These are phyloP conservation scores for Sequoiadendron giganteum DNA, from an alignment of 75 land plant species.

Conservation along the genomic window DNA sequence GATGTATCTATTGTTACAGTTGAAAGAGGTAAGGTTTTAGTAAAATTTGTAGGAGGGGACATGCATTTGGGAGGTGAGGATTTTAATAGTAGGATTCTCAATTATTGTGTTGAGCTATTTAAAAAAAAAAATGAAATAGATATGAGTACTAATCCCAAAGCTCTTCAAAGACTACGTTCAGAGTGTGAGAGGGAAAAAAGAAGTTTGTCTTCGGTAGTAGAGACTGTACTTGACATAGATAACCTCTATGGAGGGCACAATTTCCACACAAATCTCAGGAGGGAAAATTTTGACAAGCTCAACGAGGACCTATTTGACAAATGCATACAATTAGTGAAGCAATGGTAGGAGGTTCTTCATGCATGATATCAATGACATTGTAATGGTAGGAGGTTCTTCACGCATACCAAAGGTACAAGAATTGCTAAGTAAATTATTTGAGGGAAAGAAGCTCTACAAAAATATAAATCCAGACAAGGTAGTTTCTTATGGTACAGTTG, in stretches of 20 bases:
- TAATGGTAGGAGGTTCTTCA: conserved; percentile 13
- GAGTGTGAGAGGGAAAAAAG: not conserved
- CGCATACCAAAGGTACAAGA: conserved; percentile 15
- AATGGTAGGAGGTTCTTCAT: no score
- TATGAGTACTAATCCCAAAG: not conserved
- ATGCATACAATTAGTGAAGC: not conserved
- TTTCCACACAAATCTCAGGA: not conserved
- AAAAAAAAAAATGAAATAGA: not conserved
- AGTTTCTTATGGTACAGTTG: not conserved
- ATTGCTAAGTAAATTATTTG: not conserved
- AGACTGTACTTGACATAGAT: not conserved
- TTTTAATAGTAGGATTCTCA: no score
- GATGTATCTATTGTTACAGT: no score
- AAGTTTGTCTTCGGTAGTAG: not conserved
- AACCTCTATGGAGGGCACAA: not conserved
- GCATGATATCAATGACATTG: not conserved
- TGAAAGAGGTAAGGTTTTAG: no score
- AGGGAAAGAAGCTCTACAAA: not conserved
- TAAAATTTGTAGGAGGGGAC: no score
- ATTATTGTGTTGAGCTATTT: no score
- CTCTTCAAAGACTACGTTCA: not conserved
- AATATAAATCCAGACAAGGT: not conserved
- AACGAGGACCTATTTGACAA: not conserved
- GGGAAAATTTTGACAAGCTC: not conserved
- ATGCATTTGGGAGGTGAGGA: no score